Evolutionary conservation across 495 filamentous ascomycete genomes (phyloP), one percentile per base, ranked within the genome.

Genomic region (Parathielavia hyrcaniae): DNA sequence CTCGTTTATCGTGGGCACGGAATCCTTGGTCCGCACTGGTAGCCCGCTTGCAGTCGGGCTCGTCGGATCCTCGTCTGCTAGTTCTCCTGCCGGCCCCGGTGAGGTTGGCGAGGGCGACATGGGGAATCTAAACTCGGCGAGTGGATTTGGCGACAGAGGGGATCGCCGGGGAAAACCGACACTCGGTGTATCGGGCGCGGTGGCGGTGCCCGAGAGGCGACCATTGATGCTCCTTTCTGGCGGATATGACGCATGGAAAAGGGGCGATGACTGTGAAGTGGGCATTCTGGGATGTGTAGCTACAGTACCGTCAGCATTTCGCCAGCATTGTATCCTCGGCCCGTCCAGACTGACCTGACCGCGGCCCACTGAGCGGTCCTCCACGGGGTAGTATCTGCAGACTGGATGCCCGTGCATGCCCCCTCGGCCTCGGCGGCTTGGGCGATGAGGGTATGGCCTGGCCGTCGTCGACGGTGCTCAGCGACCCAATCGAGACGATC

Each of bases 401-500:
- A 75, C 91, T 96, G 5, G 89, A 85, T 52, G 90, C 90, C 45
- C 91, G 81, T 20, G 79, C 84, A 80, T 96, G 91, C 3, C 83
- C 80, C 64, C 81, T 81, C 26, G 83, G 77, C 49, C 81, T 75
- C 53, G 76, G 76, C n/a, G 79, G 67, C 58, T 66, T 69, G 26
- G 38, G 38, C 41, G 68, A 57, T 5, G 49, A 34, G 13, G 38
- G 7, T 32, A 26, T n/a, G 55, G 56, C 40, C 45, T 50, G 50
- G 19, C 26, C 50, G 47, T 58, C 55, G 8, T 45, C 50, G 43
- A 61, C 78, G 57, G 62, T 69, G 62, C 66, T 76, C 53, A 86
- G 81, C 53, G 81, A 85, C 16, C 89, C 89, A 61, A 97, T 81
- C 6, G 93, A 97, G 20, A 97, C 83, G 60, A 98, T 97, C n/a